Evolutionary conservation across 2,329 filamentous ascomycete species (phyloP).

Genomic region (Penicillium sp.): DNA sequence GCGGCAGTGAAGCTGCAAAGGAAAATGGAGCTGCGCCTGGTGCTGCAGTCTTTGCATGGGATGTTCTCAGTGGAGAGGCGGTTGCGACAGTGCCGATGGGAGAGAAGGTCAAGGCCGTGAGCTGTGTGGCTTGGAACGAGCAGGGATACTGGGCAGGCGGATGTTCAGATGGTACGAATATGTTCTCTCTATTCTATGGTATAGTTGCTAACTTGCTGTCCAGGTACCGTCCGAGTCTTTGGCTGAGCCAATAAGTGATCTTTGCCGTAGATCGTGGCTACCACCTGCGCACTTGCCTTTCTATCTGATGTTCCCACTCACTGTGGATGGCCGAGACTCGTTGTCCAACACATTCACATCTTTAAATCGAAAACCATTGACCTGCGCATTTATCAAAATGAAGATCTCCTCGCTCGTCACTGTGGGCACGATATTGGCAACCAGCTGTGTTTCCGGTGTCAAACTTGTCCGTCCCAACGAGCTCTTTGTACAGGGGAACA

Average conservation of each 20-base stretch:
- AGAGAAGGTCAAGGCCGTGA: constrained; percentile 42
- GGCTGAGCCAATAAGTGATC: constrained; percentile 12
- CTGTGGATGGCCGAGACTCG: no score
- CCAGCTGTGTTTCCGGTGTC: constrained; percentile 11
- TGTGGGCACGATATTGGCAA: constrained; percentile 7
- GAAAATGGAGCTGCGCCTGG: constrained; percentile 17
- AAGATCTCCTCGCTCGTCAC: constrained; percentile 8
- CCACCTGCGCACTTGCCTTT: not conserved
- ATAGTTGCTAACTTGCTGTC: constrained; percentile 1
- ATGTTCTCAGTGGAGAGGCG: constrained; percentile 71
- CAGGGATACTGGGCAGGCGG: constrained; percentile 42
- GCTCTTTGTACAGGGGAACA: constrained; percentile 16
- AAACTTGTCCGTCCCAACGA: constrained; percentile 21
- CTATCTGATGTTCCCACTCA: not conserved
- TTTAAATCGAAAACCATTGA: not conserved
- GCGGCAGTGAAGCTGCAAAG: constrained; percentile 67
- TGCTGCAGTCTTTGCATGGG: constrained; percentile 64
- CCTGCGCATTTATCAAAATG: constrained; percentile 8
- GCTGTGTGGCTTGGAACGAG: constrained; percentile 48
- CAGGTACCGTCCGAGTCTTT: constrained; percentile 28
- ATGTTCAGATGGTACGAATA: constrained; percentile 43
- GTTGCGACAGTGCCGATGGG: constrained; percentile 57
- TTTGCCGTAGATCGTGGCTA: constrained; percentile 4
- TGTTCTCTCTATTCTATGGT: not conserved
- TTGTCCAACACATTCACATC: no score